Evolutionary conservation across 345 rosid genomes (phyloP), one percentile per base, ranked within the genome.

Genomic region (Orychophragmus violaceus): DNA sequence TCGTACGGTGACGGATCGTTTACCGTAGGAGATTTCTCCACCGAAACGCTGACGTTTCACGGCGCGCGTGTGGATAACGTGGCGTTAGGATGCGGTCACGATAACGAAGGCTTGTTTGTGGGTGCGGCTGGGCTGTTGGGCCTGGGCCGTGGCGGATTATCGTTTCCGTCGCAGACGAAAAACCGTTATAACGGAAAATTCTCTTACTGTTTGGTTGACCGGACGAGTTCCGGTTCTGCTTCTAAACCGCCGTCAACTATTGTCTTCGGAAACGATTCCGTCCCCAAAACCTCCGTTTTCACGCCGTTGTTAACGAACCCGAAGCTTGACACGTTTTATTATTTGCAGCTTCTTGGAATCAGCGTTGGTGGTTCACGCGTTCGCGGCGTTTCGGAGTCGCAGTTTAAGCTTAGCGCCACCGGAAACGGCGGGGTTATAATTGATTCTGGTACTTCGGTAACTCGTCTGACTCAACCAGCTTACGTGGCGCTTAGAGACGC

Each of bases 1-100:
- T 78, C 96, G 13, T 90, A 94, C 78, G 97, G 97, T 5, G 99
- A 94, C 65, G 95, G 96, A 2, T 94, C 99, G 12, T 84, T 88
- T 80, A 94, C 97, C 4, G 25, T 52, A 2, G 99, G 99, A 10
- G 92, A 90, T 11, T 84, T 88, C 74, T 81, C 89, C 17, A 88
- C 90, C 2, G 99, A 90, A 69, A 94, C 96, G 56, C 71, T 94
- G 64, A 77, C 92, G 61, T 94, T 94, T 77, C 78, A 85, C 0
- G 65, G 83, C 9, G 81, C 79, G 3, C 80, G 79, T 59, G 88
- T 94, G 7, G 81, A 70, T 10, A 79, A 81, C 19, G 92, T 94
- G 24, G 87, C 92, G 25, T 66, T 94, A 8, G 99, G 96, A 2
- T 94, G 97, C 45, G 99, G 99, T 53, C 96, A 94, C 59, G 89